Conservation (phyloP, 2,329 filamentous ascomycete genomes). For the Zymoseptoria brevis region DNA sequence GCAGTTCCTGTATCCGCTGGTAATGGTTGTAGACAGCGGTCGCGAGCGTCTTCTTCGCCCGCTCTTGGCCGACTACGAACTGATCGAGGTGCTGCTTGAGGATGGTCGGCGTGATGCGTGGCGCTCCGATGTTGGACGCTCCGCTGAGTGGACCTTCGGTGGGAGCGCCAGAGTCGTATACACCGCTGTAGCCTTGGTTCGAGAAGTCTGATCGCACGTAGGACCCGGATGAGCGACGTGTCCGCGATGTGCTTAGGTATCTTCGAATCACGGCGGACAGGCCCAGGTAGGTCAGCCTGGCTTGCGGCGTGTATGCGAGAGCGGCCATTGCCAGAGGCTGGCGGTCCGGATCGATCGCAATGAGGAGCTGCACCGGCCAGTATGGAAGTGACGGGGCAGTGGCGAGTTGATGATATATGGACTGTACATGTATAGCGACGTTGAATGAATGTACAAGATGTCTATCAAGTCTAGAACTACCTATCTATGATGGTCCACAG, state of each 20-base stretch:
- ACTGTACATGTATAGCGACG: not conserved
- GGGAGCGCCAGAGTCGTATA: constrained; percentile 55
- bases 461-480: not conserved
- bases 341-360: not conserved
- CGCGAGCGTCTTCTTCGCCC: constrained; percentile 87
- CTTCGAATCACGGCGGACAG: constrained; percentile 28
- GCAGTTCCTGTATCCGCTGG: constrained; percentile 69
- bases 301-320: constrained; percentile 29
- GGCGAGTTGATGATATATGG: too few relatives aligned
- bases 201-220: constrained; percentile 57
- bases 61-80: constrained; percentile 92
- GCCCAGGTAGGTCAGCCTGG: constrained; percentile 35
- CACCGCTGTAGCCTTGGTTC: constrained; percentile 53
- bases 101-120: constrained; percentile 52
- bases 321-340: constrained; percentile 10
- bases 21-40: constrained; percentile 96
- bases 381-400: not conserved
- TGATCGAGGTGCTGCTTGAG: constrained; percentile 89
- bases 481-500: not conserved
- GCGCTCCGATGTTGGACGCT: constrained; percentile 49
- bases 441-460: not conserved
- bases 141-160: constrained; percentile 56
- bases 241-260: constrained; percentile 27
- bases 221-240: constrained; percentile 37
- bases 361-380: not conserved